These are phyloP conservation scores for Vaccinium vitisidaea DNA, from an alignment of 148 eudicot genomes.

Conservation along the genomic window DNA sequence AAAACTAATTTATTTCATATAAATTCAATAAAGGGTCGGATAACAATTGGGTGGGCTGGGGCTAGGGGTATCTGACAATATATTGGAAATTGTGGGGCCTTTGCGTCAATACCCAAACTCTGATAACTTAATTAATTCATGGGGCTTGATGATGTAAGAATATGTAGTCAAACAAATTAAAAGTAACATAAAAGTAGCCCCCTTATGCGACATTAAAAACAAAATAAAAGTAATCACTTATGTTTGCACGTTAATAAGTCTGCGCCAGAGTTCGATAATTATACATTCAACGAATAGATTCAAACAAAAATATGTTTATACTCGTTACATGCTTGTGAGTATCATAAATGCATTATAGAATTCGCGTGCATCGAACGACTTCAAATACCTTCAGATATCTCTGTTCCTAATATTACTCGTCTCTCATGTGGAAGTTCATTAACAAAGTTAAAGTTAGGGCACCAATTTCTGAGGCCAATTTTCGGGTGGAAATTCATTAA, in stretches of 20 bases:
- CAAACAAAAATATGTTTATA: too few relatives aligned
- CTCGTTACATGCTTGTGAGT: too few relatives aligned
- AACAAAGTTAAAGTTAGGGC: not conserved
- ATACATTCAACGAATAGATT: too few relatives aligned
- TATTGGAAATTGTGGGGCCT: not conserved
- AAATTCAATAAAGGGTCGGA: not conserved
- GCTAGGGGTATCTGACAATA: not conserved
- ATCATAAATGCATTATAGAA: too few relatives aligned
- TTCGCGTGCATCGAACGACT: not conserved
- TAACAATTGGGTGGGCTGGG: not conserved
- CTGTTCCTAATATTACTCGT: too few relatives aligned
- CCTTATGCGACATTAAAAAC: not conserved
- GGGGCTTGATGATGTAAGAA: constrained; percentile 1
- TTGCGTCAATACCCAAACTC: not conserved
- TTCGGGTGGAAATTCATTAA: not conserved
- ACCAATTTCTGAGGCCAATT: not conserved
- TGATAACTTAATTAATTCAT: not conserved
- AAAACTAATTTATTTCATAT: too few relatives aligned
- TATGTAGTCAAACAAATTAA: not conserved
- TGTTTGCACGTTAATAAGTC: not conserved
- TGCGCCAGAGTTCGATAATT: too few relatives aligned
- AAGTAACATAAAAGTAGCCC: not conserved
- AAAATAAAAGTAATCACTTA: too few relatives aligned
- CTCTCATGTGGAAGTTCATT: too few relatives aligned
- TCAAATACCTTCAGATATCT: too few relatives aligned